A percentile compares a stretch with the other conserved stretches of the same genome.
Evolutionary conservation across 2,329 filamentous ascomycete species (phyloP).

Genomic region (Epichloe bromicola): DNA sequence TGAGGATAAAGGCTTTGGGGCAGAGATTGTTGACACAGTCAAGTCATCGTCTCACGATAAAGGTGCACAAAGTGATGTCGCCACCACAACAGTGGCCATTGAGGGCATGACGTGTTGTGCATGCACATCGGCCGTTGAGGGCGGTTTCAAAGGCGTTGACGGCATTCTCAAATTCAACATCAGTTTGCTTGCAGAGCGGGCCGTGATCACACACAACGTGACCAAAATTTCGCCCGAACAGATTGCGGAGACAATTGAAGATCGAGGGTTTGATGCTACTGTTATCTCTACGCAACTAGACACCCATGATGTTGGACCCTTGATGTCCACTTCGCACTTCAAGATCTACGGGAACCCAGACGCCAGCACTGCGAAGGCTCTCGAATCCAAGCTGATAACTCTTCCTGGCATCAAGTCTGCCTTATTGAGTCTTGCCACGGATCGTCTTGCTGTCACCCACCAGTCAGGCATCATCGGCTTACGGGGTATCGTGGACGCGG

Average conservation of each 20-base stretch:
- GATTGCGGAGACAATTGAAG: constrained; percentile 75
- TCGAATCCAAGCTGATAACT: constrained; percentile 55
- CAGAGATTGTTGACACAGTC: constrained; percentile 61
- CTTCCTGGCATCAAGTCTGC: constrained; percentile 63
- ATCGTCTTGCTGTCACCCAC: constrained; percentile 61
- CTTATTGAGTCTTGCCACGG: constrained; percentile 58
- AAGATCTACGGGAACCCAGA: constrained; percentile 73
- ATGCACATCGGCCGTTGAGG: constrained; percentile 84
- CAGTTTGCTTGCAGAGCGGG: constrained; percentile 82
- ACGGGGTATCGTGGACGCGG: constrained; percentile 64
- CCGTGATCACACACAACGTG: constrained; percentile 74
- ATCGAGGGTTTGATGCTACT: constrained; percentile 75
- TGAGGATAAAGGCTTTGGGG: constrained; percentile 67
- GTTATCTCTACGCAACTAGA: constrained; percentile 65
- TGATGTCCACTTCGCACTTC: constrained; percentile 54
- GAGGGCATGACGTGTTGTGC: constrained; percentile 97
- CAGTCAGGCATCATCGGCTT: constrained; percentile 62
- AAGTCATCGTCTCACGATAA: constrained; percentile 22
- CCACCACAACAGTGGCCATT: constrained; percentile 75
- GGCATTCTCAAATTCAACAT: constrained; percentile 88
- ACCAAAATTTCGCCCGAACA: constrained; percentile 56
- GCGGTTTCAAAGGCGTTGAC: constrained; percentile 62
- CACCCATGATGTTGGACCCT: constrained; percentile 37
- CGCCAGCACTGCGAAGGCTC: constrained; percentile 52
- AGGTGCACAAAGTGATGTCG: constrained; percentile 24